Evolutionary conservation across 179 eudicot genomes (phyloP).

Genomic region (Pouteria campechiana): DNA sequence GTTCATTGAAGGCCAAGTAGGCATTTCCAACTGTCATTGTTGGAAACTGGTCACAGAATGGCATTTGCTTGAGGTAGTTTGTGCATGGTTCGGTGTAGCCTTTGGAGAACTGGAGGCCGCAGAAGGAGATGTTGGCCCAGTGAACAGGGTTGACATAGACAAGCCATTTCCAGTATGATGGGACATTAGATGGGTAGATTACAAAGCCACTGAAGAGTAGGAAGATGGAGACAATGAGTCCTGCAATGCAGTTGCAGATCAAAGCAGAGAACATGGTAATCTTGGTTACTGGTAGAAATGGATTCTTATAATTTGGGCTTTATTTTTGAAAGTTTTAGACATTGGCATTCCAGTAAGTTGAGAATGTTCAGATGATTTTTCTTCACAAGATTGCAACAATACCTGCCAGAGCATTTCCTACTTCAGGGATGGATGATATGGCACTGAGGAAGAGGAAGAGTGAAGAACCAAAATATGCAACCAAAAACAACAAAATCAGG

Average conservation of each 20-base stretch:
- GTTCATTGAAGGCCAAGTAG: slow-evolving; percentile 3
- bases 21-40: slow-evolving; percentile 5
- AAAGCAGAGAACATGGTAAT: too few species aligned
- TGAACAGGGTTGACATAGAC: slow-evolving; percentile 1
- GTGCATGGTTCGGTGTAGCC: slow-evolving; percentile 1
- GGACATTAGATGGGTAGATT: slow-evolving; percentile 6
- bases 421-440: slow-evolving; percentile 4
- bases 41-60: slow-evolving; percentile 3
- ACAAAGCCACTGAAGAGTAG: slow-evolving; percentile 6
- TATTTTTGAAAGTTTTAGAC: too few species aligned
- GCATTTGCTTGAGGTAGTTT: slow-evolving; percentile 1
- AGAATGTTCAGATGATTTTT: too few species aligned
- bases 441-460: slow-evolving; percentile 4
- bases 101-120: slow-evolving; percentile 3
- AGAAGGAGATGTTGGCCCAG: slow-evolving; percentile 4
- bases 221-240: slow-evolving; percentile 4
- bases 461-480: slow-evolving; percentile 5
- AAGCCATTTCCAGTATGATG: slow-evolving; percentile 7
- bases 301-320: too few species aligned
- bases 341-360: too few species aligned
- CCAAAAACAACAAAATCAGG: not conserved
- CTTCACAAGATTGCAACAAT: not conserved
- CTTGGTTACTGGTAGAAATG: too few species aligned
- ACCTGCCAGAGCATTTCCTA: slow-evolving; percentile 8
- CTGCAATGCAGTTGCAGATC: too few species aligned